These are phyloP conservation scores for Rhododendron kiyosumense DNA, from an alignment of 148 eudicot species.

Conservation along the genomic window DNA sequence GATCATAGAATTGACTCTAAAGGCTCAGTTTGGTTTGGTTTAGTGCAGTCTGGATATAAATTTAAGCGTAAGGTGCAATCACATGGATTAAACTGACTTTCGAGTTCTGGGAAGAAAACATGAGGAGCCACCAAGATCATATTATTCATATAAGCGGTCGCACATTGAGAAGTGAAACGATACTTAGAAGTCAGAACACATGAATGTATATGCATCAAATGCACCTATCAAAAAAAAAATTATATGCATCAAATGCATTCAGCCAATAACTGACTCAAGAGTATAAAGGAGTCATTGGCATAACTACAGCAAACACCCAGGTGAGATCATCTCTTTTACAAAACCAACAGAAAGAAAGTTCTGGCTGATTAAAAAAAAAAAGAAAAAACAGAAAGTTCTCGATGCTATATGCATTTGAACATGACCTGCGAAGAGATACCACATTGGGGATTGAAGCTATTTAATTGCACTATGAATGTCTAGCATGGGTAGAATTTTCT, in stretches of 20 bases:
- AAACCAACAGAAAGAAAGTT: not conserved
- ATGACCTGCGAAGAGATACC: not conserved
- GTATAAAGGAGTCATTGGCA: not conserved
- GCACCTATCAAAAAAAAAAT: no score
- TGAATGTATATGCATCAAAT: not conserved
- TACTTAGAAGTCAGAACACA: not conserved
- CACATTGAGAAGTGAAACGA: not conserved
- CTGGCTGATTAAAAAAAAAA: no score
- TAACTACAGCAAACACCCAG: not conserved
- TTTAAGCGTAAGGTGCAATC: not conserved
- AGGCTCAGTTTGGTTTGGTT: not conserved
- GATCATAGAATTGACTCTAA: not conserved
- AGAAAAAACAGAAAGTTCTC: no score
- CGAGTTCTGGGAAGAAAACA: not conserved
- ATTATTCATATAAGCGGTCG: not conserved
- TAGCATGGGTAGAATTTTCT: not conserved
- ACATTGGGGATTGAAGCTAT: not conserved
- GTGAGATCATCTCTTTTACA: not conserved
- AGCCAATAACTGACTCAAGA: not conserved
- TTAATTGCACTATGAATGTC: not conserved
- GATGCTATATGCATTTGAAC: not conserved
- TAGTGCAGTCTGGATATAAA: not conserved
- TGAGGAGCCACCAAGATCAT: not conserved
- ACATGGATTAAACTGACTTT: not conserved
- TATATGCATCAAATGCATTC: not conserved